A percentile compares a stretch with the other conserved stretches of the same genome.
These are phyloP conservation scores for Tolypocladium ophioglossoides DNA, from an alignment of 2,329 filamentous ascomycete species.

Conservation along the genomic window DNA sequence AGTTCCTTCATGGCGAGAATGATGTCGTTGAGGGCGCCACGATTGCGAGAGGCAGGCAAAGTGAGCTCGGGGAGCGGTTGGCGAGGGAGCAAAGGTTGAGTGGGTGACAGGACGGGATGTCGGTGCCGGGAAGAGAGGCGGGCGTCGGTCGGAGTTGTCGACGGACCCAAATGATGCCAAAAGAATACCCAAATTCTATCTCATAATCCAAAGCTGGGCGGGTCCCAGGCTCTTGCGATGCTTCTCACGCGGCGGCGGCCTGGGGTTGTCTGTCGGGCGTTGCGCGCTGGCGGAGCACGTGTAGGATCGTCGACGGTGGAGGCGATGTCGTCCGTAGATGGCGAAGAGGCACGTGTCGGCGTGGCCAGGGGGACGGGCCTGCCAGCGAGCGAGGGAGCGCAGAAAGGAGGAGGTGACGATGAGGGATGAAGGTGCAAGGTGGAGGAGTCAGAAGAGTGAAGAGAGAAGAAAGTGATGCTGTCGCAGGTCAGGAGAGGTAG, in stretches of 20 bases:
- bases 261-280: not conserved
- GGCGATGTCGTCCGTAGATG: not conserved
- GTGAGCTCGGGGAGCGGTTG: not conserved
- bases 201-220: constrained; percentile 20
- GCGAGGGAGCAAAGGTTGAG: not conserved
- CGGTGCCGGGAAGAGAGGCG: not conserved
- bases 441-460: not conserved
- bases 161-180: constrained; percentile 9
- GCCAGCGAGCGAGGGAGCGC: not conserved
- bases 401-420: not conserved
- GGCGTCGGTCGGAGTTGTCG: not conserved
- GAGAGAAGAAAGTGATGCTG: constrained; percentile 6
- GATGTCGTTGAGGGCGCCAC: constrained; percentile 3
- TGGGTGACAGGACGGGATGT: not conserved
- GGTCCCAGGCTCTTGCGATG: not conserved
- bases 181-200: constrained; percentile 24
- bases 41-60: constrained; percentile 2
- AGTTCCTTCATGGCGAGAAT: constrained; percentile 25
- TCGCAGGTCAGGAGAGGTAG: constrained; percentile 8
- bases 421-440: not conserved
- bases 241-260: not conserved
- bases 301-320: not conserved
- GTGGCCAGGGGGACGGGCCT: not conserved
- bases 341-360: not conserved
- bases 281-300: not conserved